Base-by-base conservation (phyloP, 495 filamentous ascomycete genomes). In the Haplographium delicatum region DNA sequence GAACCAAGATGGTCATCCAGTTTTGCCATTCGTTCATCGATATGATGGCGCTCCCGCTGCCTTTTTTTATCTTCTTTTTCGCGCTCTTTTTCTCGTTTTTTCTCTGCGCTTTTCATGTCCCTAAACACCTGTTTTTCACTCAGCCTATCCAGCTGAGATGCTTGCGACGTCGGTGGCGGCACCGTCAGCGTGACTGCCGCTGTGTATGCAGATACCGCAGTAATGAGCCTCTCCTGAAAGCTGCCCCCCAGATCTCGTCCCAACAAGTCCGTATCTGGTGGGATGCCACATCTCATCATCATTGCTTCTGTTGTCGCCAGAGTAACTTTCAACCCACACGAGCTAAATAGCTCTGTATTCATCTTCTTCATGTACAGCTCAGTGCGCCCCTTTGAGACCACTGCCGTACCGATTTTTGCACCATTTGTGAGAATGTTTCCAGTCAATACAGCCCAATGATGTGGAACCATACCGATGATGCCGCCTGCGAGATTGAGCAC, bases 401-500 rank as follows among this genome's bases (percentile, higher is more conserved):
- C 62, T 19, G 55, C 44, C 4, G 61, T 60, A 2, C 64, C 58
- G 1, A 63, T 23, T 19, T 59, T 58, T 6, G 64, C 64, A 8
- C 61, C 39, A 5, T 52, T 54, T 42, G 62, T 65, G 16, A 68
- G 58, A 2, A 44, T 54, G 0, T 44, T 52, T 1, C 64, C 65
- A 10, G 67, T 48, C 54, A 66, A 62, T 26, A 50, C 56, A 0
- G 65, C 62, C 41, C 64, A 68, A 1, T 66, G 54, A 19, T 66
- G 55, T 0, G 67, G 67, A 6, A 69, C 62, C 8, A 62, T 60
- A 9, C 51, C 49, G 2, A 69, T 34, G 2, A 68, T 50, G 0
- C 64, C 64, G 2, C 67, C 65, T 9, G 65, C 67, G 11, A 53
- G 57, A 18, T 68, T 60, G 18, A 69, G 62, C 11, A 67, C 59